These are phyloP conservation scores for Pseudozyma thailandica DNA, from an alignment of 1,284 basidiomycete species.

Conservation along the genomic window DNA sequence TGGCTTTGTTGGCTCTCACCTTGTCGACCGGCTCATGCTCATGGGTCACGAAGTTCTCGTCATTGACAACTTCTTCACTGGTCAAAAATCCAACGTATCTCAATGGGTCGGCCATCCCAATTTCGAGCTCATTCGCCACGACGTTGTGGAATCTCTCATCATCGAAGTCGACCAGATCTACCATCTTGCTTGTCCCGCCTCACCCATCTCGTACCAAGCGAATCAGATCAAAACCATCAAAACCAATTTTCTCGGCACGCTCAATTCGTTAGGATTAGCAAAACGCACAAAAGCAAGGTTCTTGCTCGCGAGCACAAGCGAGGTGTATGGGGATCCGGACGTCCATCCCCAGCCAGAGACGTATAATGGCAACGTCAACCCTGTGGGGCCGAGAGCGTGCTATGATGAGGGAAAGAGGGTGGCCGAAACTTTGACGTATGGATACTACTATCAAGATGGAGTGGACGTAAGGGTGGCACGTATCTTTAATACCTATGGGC, in stretches of 20 bases:
- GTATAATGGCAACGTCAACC: constrained; percentile 83
- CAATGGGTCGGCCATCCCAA: constrained; percentile 88
- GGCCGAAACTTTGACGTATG: constrained; percentile 59
- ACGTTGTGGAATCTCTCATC: constrained; percentile 73
- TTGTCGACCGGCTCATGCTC: constrained; percentile 91
- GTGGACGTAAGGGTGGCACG: constrained; percentile 77
- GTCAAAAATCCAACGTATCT: constrained; percentile 86
- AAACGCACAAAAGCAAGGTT: constrained; percentile 97
- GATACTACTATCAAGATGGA: constrained; percentile 87
- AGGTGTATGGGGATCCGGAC: constrained; percentile 96
- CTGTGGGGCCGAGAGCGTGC: constrained; percentile 94
- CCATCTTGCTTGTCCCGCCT: constrained; percentile 60
- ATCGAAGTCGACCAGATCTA: constrained; percentile 63
- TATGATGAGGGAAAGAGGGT: constrained; percentile 84
- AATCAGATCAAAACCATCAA: constrained; percentile 75
- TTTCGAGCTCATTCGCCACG: constrained; percentile 96
- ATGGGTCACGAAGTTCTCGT: constrained; percentile 97
- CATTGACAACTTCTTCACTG: constrained; percentile 98
- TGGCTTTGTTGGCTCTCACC: constrained; percentile 96
- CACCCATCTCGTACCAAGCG: constrained; percentile 58
- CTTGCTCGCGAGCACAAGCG: constrained; percentile 93
- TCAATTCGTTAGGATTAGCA: constrained; percentile 96
- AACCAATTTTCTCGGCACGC: constrained; percentile 88
- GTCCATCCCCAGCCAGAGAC: constrained; percentile 90
- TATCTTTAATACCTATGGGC: constrained; percentile 61